phyloP scores from a whole-genome alignment of 2,329 filamentous ascomycete genomes.

The Colletotrichum karsti region DNA sequence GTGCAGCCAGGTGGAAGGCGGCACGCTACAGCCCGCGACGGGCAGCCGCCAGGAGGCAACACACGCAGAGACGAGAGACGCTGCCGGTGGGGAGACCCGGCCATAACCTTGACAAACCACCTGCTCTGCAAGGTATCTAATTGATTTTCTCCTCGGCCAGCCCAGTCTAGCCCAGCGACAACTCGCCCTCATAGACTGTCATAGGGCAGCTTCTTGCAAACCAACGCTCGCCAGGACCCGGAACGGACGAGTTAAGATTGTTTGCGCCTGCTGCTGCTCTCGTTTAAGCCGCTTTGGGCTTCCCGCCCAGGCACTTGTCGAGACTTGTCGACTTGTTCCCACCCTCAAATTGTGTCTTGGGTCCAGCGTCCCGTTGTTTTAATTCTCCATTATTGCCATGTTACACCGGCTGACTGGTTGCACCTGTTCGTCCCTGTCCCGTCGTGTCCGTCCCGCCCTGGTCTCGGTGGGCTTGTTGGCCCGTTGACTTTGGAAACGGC shows the following conservation, averaged over 20 bases:
- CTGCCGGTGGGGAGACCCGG: constrained; percentile 1
- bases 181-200: not conserved
- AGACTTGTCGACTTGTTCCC: not conserved
- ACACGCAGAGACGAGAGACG: not conserved
- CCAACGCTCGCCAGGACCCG: not conserved
- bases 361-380: constrained; percentile 14
- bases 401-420: constrained; percentile 25
- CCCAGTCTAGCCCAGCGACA: not conserved
- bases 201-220: not conserved
- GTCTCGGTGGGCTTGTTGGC: not conserved
- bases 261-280: not conserved
- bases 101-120: not conserved
- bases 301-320: not conserved
- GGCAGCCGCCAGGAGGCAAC: constrained; percentile 8
- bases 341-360: constrained; percentile 8
- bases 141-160: not conserved
- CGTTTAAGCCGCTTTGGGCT: constrained; percentile 7
- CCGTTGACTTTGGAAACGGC: not conserved
- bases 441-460: not conserved
- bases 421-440: constrained; percentile 1
- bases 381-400: constrained; percentile 16
- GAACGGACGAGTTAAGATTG: constrained; percentile 3
- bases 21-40: constrained; percentile 4
- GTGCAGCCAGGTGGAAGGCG: constrained; percentile 12
- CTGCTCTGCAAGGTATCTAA: constrained; percentile 4